Evolutionary conservation across 441 rosid genomes (phyloP).

Genomic region (Codiaeum variegatum): DNA sequence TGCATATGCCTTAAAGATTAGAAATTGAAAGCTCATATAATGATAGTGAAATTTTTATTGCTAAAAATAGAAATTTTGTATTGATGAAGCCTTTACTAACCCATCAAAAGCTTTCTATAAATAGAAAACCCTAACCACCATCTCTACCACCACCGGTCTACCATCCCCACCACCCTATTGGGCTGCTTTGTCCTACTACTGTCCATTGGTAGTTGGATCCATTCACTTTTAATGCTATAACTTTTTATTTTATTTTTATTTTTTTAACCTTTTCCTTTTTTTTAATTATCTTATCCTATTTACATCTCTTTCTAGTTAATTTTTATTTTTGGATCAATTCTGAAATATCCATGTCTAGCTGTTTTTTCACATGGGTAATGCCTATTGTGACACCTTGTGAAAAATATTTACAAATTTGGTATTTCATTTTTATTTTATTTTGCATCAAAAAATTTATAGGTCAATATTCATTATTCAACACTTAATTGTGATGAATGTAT

Average conservation of each 20-base stretch:
- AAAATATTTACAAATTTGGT: not conserved
- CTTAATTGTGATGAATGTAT: too few species aligned
- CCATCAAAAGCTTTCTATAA: conserved; percentile 25
- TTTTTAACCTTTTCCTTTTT: not conserved
- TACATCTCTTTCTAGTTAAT: not conserved
- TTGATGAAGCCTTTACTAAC: conserved; percentile 15
- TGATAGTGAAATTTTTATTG: conserved; percentile 4
- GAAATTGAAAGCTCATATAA: conserved; percentile 6
- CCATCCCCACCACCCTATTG: not conserved
- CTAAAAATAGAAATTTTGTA: conserved; percentile 27
- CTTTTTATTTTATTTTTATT: not conserved
- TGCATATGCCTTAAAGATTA: conserved; percentile 3
- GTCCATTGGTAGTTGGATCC: conserved; percentile 16
- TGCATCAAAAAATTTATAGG: not conserved
- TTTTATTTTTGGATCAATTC: not conserved
- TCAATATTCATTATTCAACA: too few species aligned
- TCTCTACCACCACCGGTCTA: too few species aligned
- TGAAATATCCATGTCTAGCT: not conserved
- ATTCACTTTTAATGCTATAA: conserved; percentile 18
- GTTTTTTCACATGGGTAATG: not conserved
- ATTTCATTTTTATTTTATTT: not conserved
- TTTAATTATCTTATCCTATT: conserved; percentile 2
- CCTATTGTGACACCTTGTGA: not conserved
- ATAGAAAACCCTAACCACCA: conserved; percentile 28
- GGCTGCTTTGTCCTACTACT: conserved; percentile 5